These are phyloP conservation scores for Pugionium dolabratum DNA, from an alignment of 345 rosid genomes.

Conservation along the genomic window DNA sequence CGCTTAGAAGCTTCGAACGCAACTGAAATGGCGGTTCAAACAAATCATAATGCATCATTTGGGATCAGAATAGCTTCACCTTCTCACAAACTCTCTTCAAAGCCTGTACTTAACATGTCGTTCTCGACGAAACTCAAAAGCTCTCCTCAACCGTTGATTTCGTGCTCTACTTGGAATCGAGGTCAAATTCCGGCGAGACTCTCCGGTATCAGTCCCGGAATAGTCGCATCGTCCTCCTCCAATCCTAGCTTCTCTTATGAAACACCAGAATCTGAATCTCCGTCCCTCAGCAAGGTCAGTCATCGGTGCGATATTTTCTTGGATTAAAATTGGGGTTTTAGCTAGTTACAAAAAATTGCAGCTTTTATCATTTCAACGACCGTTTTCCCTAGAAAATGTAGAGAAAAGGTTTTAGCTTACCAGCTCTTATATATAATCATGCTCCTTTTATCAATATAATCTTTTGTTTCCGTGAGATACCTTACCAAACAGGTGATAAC, in stretches of 20 bases:
- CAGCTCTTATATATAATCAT: not conserved
- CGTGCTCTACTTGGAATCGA: constrained; percentile 21
- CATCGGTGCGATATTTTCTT: constrained; percentile 1
- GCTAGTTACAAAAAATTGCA: constrained; percentile 7
- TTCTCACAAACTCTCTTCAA: constrained; percentile 29
- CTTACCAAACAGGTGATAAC: not conserved
- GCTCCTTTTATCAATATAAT: not conserved
- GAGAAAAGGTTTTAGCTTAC: not conserved
- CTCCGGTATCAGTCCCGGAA: constrained; percentile 30
- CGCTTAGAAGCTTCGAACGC: constrained; percentile 24
- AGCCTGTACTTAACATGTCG: constrained; percentile 37
- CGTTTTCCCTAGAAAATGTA: not conserved
- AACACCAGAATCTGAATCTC: constrained; percentile 20
- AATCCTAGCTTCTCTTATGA: constrained; percentile 37
- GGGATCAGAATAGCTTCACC: constrained; percentile 32
- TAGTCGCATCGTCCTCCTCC: constrained; percentile 39
- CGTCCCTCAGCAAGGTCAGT: constrained; percentile 50
- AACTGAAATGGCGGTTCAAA: constrained; percentile 42
- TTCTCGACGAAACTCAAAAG: constrained; percentile 25
- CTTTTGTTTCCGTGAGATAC: constrained; percentile 7
- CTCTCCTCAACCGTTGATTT: constrained; percentile 23
- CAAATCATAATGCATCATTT: constrained; percentile 32
- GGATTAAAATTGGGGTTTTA: constrained; percentile 18
- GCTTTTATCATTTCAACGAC: not conserved
- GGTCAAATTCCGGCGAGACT: constrained; percentile 21